Base-by-base conservation (phyloP, 1,284 basidiomycete species). In the Irpex lacteus region DNA sequence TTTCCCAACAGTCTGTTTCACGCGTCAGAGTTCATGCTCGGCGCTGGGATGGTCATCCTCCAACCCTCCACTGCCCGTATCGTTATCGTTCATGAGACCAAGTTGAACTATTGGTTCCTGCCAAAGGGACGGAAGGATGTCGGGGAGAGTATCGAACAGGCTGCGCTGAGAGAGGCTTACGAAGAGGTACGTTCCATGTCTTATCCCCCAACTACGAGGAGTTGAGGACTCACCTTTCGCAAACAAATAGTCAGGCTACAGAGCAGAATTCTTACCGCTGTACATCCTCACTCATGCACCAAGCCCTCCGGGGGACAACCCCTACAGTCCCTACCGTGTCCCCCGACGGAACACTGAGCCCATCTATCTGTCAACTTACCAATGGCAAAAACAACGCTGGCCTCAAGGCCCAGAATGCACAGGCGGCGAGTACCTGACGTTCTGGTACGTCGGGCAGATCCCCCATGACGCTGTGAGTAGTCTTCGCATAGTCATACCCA, bases 41-140 rank as follows among this genome's bases (percentile, higher is more conserved):
- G 85, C 1, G 84, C 82, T 2, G 86, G 85, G 4, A 84, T 87
- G 83, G 82, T 87, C 32, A 79, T 89, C 58, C 78, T 89, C 26
- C 86, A 88, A 65, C 78, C 77, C 0, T 72, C 75, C 4, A 77
- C 79, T 0, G 65, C 65, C 5, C 78, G 78, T 60, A 69, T 82
- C 18, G 77, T 81, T 5, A 64, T 88, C 6, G 68, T 88, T 0
- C 71, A 81, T 57, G 82, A 86, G 49, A 71, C 68, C 1, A 60
- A 71, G 32, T 61, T 32, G 18, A 64, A 76, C 1, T 71, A 73
- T 19, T 89, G 80, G 80, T 87, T 89, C 69, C 76, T 89, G 1
- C 87, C 87, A 0, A 82, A 81, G 62, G 87, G 88, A 6, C 75
- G 88, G 60, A 90, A 89, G 71, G 87, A 89, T 70, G 67, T 83